Base-by-base conservation (phyloP, 305 asterid species). In the Solanum hybrid region DNA sequence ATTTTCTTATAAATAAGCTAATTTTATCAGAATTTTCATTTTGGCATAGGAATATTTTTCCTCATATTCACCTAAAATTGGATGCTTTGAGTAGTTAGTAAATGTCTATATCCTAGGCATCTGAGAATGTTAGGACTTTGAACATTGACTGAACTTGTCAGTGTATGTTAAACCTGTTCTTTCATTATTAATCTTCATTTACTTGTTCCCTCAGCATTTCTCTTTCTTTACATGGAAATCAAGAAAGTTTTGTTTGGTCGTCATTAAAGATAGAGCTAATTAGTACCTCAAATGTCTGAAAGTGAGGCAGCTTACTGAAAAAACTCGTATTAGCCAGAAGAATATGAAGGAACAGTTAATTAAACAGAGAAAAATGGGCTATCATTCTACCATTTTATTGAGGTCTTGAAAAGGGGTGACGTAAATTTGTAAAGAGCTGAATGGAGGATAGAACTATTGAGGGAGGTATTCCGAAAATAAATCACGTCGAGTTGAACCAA, bases 401-500 rank as follows among this genome's bases (percentile, higher is more conserved):
- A 83, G 73, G 75, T 29, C 27, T 83, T 45, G 38, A 41, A 17
- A 82, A 57, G 36, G 73, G 29, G 36, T 45, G 70, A 31, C 3
- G 0, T 83, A 45, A 29, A 5, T 41, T 45, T 41, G 3, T 45
- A 39, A 32, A 41, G 37, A 29, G 61, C 68, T 33, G 89, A 41
- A 45, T 91, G 89, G 82, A 89, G 88, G 70, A 76, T 14, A 61
- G 65, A 33, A 88, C 11, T 77, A 33, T 31, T 20, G 65, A 70
- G 79, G 65, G 87, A 41, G 45, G 27, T 90, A 86, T 37, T 81
- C 79, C 4, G 73, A 88, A 39, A 86, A 75, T 89, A 88, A 32
- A 33, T 45, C 39, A 84, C 7, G 29, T 6, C 1, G 88, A 20
- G 37, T 29, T 82, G 88, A 20, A 57, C 72, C 76, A 31, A 84